Evolutionary conservation across 2,329 filamentous ascomycete genomes (phyloP).

Genomic region (Xylariaceae sp.): DNA sequence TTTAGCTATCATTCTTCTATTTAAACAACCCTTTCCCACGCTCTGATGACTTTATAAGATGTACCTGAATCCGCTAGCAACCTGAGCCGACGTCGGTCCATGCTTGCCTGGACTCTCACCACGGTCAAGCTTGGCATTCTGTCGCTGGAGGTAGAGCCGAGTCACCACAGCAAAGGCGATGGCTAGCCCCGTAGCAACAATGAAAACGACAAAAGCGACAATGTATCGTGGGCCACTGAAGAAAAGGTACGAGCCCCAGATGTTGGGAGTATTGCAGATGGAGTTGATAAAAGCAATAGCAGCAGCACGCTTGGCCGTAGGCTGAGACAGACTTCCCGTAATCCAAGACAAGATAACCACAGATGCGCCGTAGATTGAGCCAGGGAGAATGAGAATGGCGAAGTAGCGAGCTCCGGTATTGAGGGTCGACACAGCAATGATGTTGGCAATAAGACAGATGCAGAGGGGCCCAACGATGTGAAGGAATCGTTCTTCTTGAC

Average conservation of each 20-base stretch:
- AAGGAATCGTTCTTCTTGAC: conserved; percentile 37
- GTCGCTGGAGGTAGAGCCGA: conserved; percentile 35
- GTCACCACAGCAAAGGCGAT: conserved; percentile 39
- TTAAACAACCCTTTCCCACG: no score
- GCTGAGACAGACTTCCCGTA: conserved; percentile 36
- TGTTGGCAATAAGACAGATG: conserved; percentile 39
- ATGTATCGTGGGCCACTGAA: conserved; percentile 37
- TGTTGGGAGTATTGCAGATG: conserved; percentile 41
- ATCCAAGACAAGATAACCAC: conserved; percentile 42
- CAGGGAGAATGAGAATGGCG: conserved; percentile 50
- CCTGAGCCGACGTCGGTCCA: conserved; percentile 39
- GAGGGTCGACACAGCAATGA: conserved; percentile 44
- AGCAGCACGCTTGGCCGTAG: conserved; percentile 32
- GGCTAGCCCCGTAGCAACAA: conserved; percentile 38
- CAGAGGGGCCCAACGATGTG: conserved; percentile 38
- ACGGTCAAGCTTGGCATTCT: conserved; percentile 39
- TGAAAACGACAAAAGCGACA: conserved; percentile 39
- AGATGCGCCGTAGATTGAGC: conserved; percentile 34
- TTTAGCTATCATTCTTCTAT: no score
- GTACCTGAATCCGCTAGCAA: conserved; percentile 39
- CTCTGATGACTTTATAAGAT: no score
- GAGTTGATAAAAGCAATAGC: conserved; percentile 42
- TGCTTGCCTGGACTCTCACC: conserved; percentile 38
- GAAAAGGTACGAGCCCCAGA: conserved; percentile 41
- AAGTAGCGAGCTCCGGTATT: conserved; percentile 50